phyloP scores from a whole-genome alignment of 352 stramenopile genomes.

The Thraustochytrium striatum region DNA sequence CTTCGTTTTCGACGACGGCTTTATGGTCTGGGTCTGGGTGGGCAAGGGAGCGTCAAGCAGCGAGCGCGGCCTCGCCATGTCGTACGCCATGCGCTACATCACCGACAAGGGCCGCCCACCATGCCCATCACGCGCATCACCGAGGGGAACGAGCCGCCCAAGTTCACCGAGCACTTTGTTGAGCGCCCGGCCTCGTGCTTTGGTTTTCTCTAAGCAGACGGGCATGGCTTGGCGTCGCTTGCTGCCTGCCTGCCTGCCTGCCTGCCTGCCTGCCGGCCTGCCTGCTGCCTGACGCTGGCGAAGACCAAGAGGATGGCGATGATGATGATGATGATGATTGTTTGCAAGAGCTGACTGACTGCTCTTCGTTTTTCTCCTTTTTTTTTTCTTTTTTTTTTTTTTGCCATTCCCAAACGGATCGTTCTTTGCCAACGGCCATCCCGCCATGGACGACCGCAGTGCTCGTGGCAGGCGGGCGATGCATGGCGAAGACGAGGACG shows the following conservation, averaged over 20 bases:
- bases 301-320: too few relatives aligned
- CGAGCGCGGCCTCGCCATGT: neutral
- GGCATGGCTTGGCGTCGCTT: neutral
- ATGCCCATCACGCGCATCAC: conserved; percentile 7
- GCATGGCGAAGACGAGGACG: too few relatives aligned
- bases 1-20: conserved; percentile 15
- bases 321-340: too few relatives aligned
- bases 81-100: conserved; percentile 15
- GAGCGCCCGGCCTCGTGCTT: conserved; percentile 1
- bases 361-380: neutral
- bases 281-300: too few relatives aligned
- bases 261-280: neutral
- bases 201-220: conserved; percentile 8
- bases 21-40: conserved; percentile 10
- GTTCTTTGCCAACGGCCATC: neutral
- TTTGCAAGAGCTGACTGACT: neutral
- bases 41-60: neutral
- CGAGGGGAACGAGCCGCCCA: neutral
- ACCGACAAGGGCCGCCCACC: neutral
- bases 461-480: too few relatives aligned
- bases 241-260: conserved; percentile 7
- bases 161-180: conserved; percentile 11
- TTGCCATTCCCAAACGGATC: neutral
- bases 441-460: too few relatives aligned
- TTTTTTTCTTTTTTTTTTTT: conserved; percentile 21